These are phyloP conservation scores for Ustulina deusta DNA, from an alignment of 2,329 filamentous ascomycete species.

Conservation along the genomic window DNA sequence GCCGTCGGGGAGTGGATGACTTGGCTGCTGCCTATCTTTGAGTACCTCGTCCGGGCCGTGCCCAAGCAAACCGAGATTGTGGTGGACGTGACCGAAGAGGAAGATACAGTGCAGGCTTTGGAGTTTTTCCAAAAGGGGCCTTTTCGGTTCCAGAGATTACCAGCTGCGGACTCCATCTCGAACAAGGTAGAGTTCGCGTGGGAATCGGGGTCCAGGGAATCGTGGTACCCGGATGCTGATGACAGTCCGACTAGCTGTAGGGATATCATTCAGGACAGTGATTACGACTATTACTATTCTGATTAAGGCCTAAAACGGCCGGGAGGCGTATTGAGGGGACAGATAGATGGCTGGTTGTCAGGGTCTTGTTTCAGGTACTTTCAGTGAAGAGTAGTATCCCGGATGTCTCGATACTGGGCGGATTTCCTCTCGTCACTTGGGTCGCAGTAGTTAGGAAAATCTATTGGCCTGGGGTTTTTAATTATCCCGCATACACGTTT, in stretches of 20 bases:
- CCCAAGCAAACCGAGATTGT: slow-evolving; percentile 28
- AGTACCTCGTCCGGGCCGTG: slow-evolving; percentile 26
- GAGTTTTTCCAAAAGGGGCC: slow-evolving; percentile 27
- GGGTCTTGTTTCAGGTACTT: not conserved
- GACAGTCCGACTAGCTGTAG: slow-evolving; percentile 20
- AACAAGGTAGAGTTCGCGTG: slow-evolving; percentile 26
- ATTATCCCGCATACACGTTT: not conserved
- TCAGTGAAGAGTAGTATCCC: not conserved
- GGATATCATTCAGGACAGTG: slow-evolving; percentile 22
- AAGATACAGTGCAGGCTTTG: slow-evolving; percentile 26
- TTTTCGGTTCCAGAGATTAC: slow-evolving; percentile 26
- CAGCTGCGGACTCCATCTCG: slow-evolving; percentile 13
- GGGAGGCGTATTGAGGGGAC: not conserved
- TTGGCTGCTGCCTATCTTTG: slow-evolving; percentile 29
- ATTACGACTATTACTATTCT: slow-evolving; percentile 27
- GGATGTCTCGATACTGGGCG: not conserved
- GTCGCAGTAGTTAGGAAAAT: not conserved
- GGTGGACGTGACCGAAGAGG: slow-evolving; percentile 25
- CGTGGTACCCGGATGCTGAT: slow-evolving; percentile 11
- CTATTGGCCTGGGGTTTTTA: not conserved
- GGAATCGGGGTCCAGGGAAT: slow-evolving; percentile 22
- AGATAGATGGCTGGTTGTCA: not conserved
- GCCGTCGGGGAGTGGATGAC: slow-evolving; percentile 23
- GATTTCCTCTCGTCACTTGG: not conserved
- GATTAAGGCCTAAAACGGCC: not conserved